phyloP scores from a whole-genome alignment of 805 yeast species.

The Schwanniomyces occidentalis region DNA sequence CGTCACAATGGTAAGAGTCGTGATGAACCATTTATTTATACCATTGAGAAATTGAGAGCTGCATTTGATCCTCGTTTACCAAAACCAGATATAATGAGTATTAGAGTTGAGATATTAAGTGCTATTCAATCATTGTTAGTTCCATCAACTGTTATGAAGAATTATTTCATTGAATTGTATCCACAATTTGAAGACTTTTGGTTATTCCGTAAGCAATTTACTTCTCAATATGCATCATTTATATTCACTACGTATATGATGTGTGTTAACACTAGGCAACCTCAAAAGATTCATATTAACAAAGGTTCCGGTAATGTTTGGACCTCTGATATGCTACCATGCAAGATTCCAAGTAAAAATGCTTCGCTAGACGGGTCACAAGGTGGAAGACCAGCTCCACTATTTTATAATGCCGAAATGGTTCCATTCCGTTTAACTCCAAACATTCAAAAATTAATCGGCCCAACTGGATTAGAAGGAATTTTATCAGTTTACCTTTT shows the following conservation, averaged over 20 bases:
- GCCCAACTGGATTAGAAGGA: conserved; percentile 93
- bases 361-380: conserved; percentile 49
- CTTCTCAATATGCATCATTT: conserved; percentile 92
- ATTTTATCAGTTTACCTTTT: conserved; percentile 80
- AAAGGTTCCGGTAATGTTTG: conserved; percentile 83
- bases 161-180: conserved; percentile 70
- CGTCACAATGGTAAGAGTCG: conserved; percentile 67
- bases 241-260: conserved; percentile 91
- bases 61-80: conserved; percentile 94
- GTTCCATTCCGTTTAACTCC: conserved; percentile 98
- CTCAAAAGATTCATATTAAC: conserved; percentile 87
- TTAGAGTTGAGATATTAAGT: conserved; percentile 86
- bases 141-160: conserved; percentile 79
- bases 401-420: conserved; percentile 86
- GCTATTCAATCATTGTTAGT: conserved; percentile 86
- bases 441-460: conserved; percentile 88
- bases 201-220: conserved; percentile 93
- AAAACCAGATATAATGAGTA: conserved; percentile 85
- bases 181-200: conserved; percentile 90
- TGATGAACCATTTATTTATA: conserved; percentile 88
- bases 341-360: conserved; percentile 64
- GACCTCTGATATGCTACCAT: conserved; percentile 95
- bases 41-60: conserved; percentile 81
- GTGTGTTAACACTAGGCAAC: conserved; percentile 90
- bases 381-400: conserved; percentile 65